Evolutionary conservation across 1,284 basidiomycete genomes (phyloP).

Genomic region (Ustilago nuda): DNA sequence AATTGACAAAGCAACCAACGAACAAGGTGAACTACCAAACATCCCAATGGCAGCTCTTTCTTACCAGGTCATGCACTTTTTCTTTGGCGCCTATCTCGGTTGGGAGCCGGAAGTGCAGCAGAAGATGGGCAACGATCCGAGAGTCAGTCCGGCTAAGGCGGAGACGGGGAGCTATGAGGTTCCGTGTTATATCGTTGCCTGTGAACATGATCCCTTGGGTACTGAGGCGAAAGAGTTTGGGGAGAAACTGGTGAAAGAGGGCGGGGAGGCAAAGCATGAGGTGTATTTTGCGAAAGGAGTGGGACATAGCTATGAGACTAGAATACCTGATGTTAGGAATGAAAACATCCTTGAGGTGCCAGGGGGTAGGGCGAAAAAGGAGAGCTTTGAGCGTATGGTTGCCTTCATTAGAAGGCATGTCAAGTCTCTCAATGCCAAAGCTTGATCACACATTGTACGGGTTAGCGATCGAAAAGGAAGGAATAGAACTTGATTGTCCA

Average conservation of each 20-base stretch:
- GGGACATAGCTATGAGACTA: conserved; percentile 39
- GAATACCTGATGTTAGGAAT: conserved; percentile 31
- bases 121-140: conserved; percentile 24
- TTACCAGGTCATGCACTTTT: conserved; percentile 33
- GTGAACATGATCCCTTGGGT: conserved; percentile 44
- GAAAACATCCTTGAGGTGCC: conserved; percentile 9
- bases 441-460: conserved; percentile 5
- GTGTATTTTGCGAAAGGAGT: conserved; percentile 39
- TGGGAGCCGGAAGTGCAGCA: conserved; percentile 13
- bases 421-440: neutral
- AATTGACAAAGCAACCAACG: conserved; percentile 33
- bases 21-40: conserved; percentile 16
- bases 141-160: conserved; percentile 29
- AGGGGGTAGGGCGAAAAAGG: conserved; percentile 32
- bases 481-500: neutral
- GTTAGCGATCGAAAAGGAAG: neutral
- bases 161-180: conserved; percentile 17
- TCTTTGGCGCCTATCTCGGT: conserved; percentile 38
- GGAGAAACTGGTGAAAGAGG: conserved; percentile 4
- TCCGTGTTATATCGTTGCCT: conserved; percentile 41
- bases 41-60: conserved; percentile 40
- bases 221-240: conserved; percentile 29
- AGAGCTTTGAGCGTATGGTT: conserved; percentile 29
- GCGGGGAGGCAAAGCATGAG: conserved; percentile 15
- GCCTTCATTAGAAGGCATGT: conserved; percentile 30